Conservation (phyloP, 2,329 filamentous ascomycete species). For the Calonectria crousiana region DNA sequence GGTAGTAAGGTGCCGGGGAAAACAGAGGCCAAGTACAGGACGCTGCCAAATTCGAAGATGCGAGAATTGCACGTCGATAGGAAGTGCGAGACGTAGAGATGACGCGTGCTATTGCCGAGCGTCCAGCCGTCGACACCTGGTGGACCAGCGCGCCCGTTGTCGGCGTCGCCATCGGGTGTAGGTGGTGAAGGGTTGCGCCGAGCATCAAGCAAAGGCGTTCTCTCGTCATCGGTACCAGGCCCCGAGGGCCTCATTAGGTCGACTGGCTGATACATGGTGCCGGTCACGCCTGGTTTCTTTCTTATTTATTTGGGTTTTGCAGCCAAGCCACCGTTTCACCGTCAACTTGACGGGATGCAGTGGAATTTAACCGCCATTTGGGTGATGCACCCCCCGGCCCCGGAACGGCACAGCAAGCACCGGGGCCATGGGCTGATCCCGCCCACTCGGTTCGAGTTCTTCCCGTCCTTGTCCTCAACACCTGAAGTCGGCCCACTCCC, state of each 20-base stretch:
- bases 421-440: conserved; percentile 7
- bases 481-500: not conserved
- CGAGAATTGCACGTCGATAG: conserved; percentile 75
- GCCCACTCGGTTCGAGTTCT: not conserved
- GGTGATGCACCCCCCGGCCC: not conserved
- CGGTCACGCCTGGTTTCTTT: not conserved
- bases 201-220: not conserved
- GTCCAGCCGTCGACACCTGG: conserved; percentile 22
- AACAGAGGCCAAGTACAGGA: conserved; percentile 68
- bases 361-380: not conserved
- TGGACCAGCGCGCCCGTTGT: not conserved
- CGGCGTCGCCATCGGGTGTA: not conserved
- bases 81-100: conserved; percentile 70
- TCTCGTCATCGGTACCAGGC: not conserved
- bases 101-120: conserved; percentile 34
- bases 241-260: conserved; percentile 16
- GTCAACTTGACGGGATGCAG: not conserved
- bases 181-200: not conserved
- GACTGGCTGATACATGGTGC: conserved; percentile 17
- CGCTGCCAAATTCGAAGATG: conserved; percentile 72
- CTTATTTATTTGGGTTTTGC: not conserved
- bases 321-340: not conserved
- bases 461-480: not conserved
- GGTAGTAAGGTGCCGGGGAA: conserved; percentile 72
- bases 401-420: not conserved